phyloP scores from a whole-genome alignment of 495 filamentous ascomycete genomes.

The Chaetomidium leptoderma region DNA sequence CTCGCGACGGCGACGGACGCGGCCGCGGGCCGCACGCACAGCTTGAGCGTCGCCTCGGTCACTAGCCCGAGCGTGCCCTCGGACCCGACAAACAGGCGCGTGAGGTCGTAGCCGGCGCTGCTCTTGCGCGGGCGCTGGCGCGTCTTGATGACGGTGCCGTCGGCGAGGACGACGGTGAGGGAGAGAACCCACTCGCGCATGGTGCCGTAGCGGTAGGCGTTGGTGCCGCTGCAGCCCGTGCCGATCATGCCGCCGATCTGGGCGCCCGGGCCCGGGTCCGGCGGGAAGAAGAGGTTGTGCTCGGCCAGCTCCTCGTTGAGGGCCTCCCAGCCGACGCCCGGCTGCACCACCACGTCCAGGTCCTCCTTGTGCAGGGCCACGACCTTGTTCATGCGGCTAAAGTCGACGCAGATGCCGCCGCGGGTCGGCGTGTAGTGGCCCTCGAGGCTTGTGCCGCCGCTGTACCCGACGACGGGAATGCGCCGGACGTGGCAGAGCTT shows the following conservation, averaged over 20 bases:
- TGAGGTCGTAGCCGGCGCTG: constrained; percentile 81
- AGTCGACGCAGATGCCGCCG: constrained; percentile 75
- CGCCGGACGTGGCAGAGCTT: constrained; percentile 65
- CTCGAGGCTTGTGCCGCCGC: constrained; percentile 74
- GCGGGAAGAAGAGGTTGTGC: constrained; percentile 73
- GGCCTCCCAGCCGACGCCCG: constrained; percentile 72
- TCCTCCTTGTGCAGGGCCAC: constrained; percentile 66
- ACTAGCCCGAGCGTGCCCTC: constrained; percentile 77
- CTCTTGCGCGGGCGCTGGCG: constrained; percentile 71
- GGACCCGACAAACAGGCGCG: constrained; percentile 72
- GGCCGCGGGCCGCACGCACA: constrained; percentile 71
- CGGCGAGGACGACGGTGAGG: constrained; percentile 86
- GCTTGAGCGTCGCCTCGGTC: constrained; percentile 73
- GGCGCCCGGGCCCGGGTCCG: constrained; percentile 75
- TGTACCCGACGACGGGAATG: constrained; percentile 73
- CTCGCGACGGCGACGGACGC: constrained; percentile 80
- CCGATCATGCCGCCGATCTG: constrained; percentile 97
- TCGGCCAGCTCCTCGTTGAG: constrained; percentile 68
- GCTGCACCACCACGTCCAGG: constrained; percentile 77
- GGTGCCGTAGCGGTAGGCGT: constrained; percentile 88
- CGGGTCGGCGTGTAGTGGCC: constrained; percentile 72
- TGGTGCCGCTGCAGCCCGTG: constrained; percentile 89
- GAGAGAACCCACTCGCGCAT: constrained; percentile 96
- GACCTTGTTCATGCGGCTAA: constrained; percentile 70
- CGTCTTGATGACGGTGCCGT: constrained; percentile 90